Evolutionary conservation across 805 yeast genomes (phyloP), one percentile per base, ranked within the genome.

Genomic region (Wickerhamiella dianesei): DNA sequence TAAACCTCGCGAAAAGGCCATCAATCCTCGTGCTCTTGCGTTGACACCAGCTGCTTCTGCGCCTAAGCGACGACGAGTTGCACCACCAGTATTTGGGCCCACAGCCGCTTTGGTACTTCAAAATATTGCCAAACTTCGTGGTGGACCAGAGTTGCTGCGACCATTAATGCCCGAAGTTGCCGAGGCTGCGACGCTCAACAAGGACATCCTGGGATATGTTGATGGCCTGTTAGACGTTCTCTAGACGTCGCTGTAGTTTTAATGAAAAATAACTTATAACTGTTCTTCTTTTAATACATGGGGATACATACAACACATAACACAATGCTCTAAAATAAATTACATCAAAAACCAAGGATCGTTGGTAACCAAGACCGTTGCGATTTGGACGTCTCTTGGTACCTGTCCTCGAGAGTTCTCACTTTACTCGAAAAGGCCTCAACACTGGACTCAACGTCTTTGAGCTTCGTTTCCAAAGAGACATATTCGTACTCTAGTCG

Each of bases 361-460:
- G 41, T 39, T 4, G 41, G 41, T 6, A 39, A n/a, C 41, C 41
- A 39, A 5, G 41, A 13, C 20, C 41, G 41, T 5, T 18, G 41
- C 9, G 20, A 12, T 5, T 17, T 20, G 18, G 41, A 14, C n/a
- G 20, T 18, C 18, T 18, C 20, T 4, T 8, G 16, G 16, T 39
- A 48, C 3, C 63, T 54, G 9, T 37, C 18, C 35, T 70, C 73
- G 41, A 70, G 49, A 3, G 51, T 45, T 18, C 54, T 62, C 35
- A 70, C 68, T 52, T 67, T 66, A 16, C 55, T 40, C 8, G 60
- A 64, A 60, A 76, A 75, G 35, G 68, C 59, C 41, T 68, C 64
- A 47, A 76, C 69, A 41, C 78, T 71, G 21, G 77, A 79, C 54
- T 79, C 83, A 5, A 81, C 79, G 54, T 82, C 92, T 40, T 75